phyloP scores from a whole-genome alignment of 305 asterid species.

The Rubia balearica region DNA sequence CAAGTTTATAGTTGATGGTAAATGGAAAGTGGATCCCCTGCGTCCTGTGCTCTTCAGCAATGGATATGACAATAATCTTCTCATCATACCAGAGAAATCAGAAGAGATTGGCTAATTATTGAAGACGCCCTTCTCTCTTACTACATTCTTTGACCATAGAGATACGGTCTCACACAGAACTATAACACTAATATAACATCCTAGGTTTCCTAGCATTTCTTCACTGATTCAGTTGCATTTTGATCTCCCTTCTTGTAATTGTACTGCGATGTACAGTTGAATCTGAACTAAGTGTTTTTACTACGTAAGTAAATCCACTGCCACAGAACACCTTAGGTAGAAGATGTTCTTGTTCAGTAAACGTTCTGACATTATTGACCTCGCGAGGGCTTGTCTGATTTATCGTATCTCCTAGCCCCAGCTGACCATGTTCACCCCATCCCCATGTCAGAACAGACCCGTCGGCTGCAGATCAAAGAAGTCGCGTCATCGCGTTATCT shows the following conservation, averaged over 20 bases:
- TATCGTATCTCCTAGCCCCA: constrained; percentile 60
- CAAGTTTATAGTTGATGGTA: constrained; percentile 84
- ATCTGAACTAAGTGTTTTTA: constrained; percentile 27
- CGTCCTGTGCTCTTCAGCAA: constrained; percentile 49
- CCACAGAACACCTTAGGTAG: constrained; percentile 58
- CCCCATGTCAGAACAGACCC: constrained; percentile 84
- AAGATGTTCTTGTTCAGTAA: constrained; percentile 13
- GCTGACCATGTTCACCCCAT: constrained; percentile 98
- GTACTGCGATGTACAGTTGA: constrained; percentile 6
- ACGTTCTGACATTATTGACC: constrained; percentile 31
- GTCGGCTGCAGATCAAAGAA: constrained; percentile 32
- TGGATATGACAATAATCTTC: constrained; percentile 65
- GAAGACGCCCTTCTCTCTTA: not conserved
- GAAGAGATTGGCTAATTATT: not conserved
- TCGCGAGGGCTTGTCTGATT: constrained; percentile 50
- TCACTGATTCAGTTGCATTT: not conserved
- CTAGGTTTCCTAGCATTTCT: not conserved
- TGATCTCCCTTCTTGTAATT: not conserved
- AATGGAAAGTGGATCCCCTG: constrained; percentile 75
- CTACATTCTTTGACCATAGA: constrained; percentile 10
- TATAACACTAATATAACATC: constrained; percentile 5
- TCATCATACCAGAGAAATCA: constrained; percentile 36
- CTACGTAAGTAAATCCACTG: constrained; percentile 67
- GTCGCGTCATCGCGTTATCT: not conserved
- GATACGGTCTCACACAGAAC: not conserved